Evolutionary conservation across 1,139 yeast genomes (phyloP).

Genomic region (Zygosaccharomyces sapae): DNA sequence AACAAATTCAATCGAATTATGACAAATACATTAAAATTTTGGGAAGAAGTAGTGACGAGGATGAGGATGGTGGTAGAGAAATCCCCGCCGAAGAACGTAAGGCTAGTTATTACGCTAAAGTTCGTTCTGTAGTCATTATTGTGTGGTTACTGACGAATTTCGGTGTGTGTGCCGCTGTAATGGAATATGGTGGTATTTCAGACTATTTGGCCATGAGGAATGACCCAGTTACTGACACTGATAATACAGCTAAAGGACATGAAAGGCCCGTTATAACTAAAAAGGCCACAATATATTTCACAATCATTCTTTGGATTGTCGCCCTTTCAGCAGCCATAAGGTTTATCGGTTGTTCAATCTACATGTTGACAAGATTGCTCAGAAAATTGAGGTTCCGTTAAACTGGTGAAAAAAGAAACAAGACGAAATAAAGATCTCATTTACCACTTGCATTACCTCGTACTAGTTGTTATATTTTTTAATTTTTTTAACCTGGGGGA

Average conservation of each 20-base stretch:
- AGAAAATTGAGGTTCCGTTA: conserved; percentile 21
- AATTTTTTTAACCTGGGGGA: background rate
- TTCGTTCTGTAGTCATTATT: conserved; percentile 75
- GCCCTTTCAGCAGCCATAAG: conserved; percentile 76
- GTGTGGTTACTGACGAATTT: conserved; percentile 81
- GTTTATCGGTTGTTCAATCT: conserved; percentile 61
- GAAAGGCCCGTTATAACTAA: conserved; percentile 24
- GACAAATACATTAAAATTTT: conserved; percentile 62
- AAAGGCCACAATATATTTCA: conserved; percentile 56
- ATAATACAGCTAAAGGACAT: conserved; percentile 27
- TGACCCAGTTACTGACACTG: conserved; percentile 31
- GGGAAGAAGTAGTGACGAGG: conserved; percentile 43
- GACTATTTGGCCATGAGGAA: conserved; percentile 29
- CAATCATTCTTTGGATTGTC: conserved; percentile 74
- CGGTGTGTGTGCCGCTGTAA: conserved; percentile 62
- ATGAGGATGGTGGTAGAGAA: conserved; percentile 38
- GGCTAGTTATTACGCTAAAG: conserved; percentile 67
- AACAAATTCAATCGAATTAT: conserved; percentile 58
- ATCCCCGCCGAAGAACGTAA: conserved; percentile 49
- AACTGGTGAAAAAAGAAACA: too few relatives aligned
- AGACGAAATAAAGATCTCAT: background rate
- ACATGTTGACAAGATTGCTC: conserved; percentile 46
- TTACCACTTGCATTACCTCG: background rate
- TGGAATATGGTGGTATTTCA: conserved; percentile 57
- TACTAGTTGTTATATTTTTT: background rate